Conservation (phyloP, 352 stramenopile species). For the Globisporangium orthogonon region DNA sequence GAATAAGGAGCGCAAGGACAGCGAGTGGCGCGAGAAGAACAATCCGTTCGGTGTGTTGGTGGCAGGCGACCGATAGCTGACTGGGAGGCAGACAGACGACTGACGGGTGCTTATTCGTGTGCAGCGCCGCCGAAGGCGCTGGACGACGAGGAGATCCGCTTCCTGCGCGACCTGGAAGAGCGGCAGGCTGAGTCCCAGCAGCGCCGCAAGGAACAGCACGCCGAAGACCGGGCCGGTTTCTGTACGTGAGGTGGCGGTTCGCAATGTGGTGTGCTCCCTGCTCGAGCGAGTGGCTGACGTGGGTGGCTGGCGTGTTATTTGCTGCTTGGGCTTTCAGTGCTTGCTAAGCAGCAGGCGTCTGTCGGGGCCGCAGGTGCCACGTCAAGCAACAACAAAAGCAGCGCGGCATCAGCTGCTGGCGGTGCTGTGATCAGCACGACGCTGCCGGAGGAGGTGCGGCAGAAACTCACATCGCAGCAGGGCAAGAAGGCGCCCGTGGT, state of each 20-base stretch:
- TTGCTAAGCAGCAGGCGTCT: constrained; percentile 34
- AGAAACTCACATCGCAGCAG: constrained; percentile 20
- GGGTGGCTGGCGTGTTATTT: neutral
- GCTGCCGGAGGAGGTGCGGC: constrained; percentile 3
- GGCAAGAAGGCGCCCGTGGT: constrained; percentile 27
- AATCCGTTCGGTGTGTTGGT: constrained; percentile 68
- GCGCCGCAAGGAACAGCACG: constrained; percentile 54
- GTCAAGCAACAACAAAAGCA: neutral
- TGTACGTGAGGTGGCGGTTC: constrained; percentile 23
- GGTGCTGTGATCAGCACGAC: neutral
- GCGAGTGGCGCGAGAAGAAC: constrained; percentile 88
- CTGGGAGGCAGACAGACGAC: neutral
- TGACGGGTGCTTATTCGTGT: neutral
- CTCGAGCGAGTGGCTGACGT: too few species aligned
- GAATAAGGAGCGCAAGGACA: constrained; percentile 69
- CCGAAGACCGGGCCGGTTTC: constrained; percentile 69
- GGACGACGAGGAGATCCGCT: constrained; percentile 82
- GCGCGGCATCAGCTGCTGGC: neutral
- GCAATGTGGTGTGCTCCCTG: too few species aligned
- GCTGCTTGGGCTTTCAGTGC: constrained; percentile 19
- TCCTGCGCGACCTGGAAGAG: constrained; percentile 66
- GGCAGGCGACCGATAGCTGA: neutral
- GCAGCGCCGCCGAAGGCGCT: constrained; percentile 78
- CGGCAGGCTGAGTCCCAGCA: constrained; percentile 41
- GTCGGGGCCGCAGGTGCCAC: neutral